Evolutionary conservation across 805 yeast species (phyloP), one percentile per base, ranked within the genome.

Genomic region (Candida endomychidarum): DNA sequence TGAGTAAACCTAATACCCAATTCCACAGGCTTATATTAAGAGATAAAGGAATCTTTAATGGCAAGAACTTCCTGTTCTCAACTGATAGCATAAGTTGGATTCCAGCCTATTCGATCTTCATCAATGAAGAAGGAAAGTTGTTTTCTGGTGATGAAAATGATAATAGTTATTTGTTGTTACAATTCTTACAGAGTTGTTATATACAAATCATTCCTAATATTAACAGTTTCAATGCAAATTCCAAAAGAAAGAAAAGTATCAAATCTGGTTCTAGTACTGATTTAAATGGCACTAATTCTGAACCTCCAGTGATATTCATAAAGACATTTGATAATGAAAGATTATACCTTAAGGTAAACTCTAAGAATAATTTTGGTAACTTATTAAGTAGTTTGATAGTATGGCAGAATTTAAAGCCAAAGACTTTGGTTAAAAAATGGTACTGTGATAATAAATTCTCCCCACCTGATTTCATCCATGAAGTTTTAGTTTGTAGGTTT

Each of bases 401-500:
- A 38, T 80, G 86, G 86, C 80, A 78, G 45, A 65, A 70, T 26
- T 52, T 79, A 50, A 71, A 62, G 41, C 76, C 78, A 5, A 64
- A 59, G 29, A 83, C 83, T 0, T 58, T 78, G 8, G 75, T 73
- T 22, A 72, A 77, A 45, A 80, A 80, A 51, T 75, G 80, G 79
- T 65, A 61, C 46, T 65, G 65, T 40, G 64, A 62, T 30, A 68
- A 68, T 45, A 63, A 58, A 36, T 63, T 64, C 15, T 47, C 48
- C 17, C 45, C 39, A 8, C 47, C 46, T 12, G 48, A 45, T 6
- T 38, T 31, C n/a, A 39, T 43, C 5, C 68, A 63, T 49, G 70
- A 62, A 47, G 52, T 83, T 10, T 60, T 83, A 36, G 83, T 81
- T 14, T 80, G 87, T 41, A 71, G 84, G 27, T 78, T 83, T 51